These are phyloP conservation scores for Trapa incisa DNA, from an alignment of 345 rosid genomes.

Conservation along the genomic window DNA sequence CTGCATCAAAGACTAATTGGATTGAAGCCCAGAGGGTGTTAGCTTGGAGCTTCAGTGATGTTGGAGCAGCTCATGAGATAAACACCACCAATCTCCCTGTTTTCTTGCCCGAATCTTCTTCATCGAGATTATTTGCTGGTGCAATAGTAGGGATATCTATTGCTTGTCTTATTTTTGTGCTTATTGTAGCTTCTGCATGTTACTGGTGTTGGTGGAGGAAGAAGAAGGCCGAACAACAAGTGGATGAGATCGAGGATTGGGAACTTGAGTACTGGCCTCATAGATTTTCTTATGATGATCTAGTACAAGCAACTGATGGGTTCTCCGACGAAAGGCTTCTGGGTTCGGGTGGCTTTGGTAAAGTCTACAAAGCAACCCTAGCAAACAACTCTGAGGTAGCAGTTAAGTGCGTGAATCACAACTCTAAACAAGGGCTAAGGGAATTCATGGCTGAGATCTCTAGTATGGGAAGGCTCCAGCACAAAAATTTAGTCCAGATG, in stretches of 20 bases:
- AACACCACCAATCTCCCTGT: conserved; percentile 53
- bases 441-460: conserved; percentile 95
- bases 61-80: conserved; percentile 43
- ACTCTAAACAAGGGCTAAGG: conserved; percentile 76
- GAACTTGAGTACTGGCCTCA: conserved; percentile 93
- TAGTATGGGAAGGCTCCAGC: conserved; percentile 82
- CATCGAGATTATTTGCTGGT: conserved; percentile 41
- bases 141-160: conserved; percentile 55
- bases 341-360: conserved; percentile 80
- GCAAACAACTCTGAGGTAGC: conserved; percentile 46
- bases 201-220: conserved; percentile 38
- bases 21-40: conserved; percentile 54
- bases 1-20: conserved; percentile 64
- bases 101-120: conserved; percentile 29
- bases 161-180: conserved; percentile 30
- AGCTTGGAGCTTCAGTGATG: conserved; percentile 83
- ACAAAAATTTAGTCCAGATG: conserved; percentile 70
- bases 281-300: conserved; percentile 67
- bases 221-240: conserved; percentile 26
- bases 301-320: conserved; percentile 37
- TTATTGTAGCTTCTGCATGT: conserved; percentile 20
- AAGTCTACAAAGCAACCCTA: conserved; percentile 49
- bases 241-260: conserved; percentile 69
- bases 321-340: conserved; percentile 57
- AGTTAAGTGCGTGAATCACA: conserved; percentile 77